These are phyloP conservation scores for Fomitopsis betulina DNA, from an alignment of 1,284 basidiomycete genomes.

Conservation along the genomic window DNA sequence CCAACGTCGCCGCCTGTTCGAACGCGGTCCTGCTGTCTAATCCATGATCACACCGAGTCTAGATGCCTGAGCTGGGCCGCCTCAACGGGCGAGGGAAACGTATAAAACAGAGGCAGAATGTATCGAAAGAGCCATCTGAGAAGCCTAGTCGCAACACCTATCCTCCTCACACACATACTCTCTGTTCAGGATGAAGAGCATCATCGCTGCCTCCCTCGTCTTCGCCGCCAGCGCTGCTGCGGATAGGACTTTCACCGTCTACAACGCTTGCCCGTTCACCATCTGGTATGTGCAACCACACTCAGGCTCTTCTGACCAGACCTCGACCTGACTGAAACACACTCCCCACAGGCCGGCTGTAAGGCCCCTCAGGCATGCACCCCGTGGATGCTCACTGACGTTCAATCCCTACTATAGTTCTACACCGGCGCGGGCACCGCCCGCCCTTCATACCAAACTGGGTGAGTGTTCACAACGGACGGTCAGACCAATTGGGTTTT, in stretches of 20 bases:
- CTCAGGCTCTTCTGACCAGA: not conserved
- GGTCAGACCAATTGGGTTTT: not conserved
- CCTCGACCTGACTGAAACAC: not conserved
- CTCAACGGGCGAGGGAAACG: not conserved
- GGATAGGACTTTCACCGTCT: constrained; percentile 23
- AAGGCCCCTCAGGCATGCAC: constrained; percentile 2
- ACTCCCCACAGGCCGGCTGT: constrained; percentile 27
- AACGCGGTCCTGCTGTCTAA: not conserved
- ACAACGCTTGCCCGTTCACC: constrained; percentile 28
- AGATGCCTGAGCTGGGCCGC: not conserved
- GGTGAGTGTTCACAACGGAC: constrained; percentile 15
- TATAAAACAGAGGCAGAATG: not conserved
- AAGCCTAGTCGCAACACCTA: not conserved
- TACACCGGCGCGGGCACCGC: constrained; percentile 28
- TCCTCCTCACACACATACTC: not conserved
- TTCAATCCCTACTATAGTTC: constrained; percentile 12
- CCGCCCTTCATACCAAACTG: constrained; percentile 25
- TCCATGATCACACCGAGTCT: not conserved
- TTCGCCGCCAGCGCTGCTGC: constrained; percentile 6
- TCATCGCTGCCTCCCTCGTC: constrained; percentile 9
- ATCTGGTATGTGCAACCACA: constrained; percentile 21
- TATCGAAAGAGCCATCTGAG: not conserved
- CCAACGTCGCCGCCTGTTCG: not conserved
- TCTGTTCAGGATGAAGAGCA: constrained; percentile 11
- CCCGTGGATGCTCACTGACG: not conserved